These are phyloP conservation scores for Pisolithus albus DNA, from an alignment of 768 basidiomycete species.

Conservation along the genomic window DNA sequence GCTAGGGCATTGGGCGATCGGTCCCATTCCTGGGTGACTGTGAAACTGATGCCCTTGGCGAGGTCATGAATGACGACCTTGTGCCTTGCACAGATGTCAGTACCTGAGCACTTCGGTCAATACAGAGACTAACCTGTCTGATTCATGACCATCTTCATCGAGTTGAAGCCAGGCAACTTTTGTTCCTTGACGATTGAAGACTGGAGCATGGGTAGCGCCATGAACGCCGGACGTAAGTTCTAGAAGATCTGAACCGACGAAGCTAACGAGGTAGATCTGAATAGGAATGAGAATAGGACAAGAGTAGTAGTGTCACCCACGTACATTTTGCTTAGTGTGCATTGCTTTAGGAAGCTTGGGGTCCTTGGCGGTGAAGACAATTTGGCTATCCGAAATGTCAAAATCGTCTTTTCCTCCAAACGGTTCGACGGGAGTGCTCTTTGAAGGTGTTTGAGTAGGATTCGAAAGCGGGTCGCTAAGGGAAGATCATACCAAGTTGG, in stretches of 20 bases:
- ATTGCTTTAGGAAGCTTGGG: conserved; percentile 65
- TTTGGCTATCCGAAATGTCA: conserved; percentile 57
- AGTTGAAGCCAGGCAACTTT: conserved; percentile 87
- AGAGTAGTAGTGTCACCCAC: background rate
- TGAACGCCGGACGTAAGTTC: conserved; percentile 81
- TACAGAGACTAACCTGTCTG: conserved; percentile 53
- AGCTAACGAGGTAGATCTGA: conserved; percentile 65
- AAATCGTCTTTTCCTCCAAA: conserved; percentile 84
- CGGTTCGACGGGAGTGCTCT: conserved; percentile 76
- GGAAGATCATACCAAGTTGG: conserved; percentile 52
- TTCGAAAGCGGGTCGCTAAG: background rate
- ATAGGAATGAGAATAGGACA: background rate
- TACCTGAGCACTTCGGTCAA: background rate
- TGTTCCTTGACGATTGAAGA: conserved; percentile 57
- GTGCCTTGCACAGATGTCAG: conserved; percentile 35
- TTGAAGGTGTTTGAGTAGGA: background rate
- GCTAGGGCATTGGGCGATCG: conserved; percentile 45
- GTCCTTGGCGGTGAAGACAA: conserved; percentile 86
- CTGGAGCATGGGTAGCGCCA: conserved; percentile 73
- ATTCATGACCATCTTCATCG: conserved; percentile 82
- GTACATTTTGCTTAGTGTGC: conserved; percentile 87
- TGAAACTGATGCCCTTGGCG: conserved; percentile 55
- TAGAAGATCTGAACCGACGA: conserved; percentile 45
- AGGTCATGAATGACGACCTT: conserved; percentile 80
- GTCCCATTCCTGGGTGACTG: conserved; percentile 81